Conservation (phyloP, 2,329 filamentous ascomycete species). For the Alternaria rosae region DNA sequence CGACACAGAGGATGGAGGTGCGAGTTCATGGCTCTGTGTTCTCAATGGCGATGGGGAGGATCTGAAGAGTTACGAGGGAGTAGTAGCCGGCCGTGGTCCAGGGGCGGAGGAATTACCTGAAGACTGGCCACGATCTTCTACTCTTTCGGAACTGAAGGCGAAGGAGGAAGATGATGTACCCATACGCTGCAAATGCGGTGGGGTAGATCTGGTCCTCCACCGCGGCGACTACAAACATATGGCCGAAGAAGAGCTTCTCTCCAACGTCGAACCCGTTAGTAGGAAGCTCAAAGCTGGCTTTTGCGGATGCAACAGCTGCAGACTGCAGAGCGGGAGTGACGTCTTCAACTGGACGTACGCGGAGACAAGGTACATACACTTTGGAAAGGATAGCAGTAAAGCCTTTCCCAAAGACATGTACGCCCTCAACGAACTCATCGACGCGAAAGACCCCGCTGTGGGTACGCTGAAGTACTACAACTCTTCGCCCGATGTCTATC, state of each 20-base stretch:
- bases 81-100: slow-evolving; percentile 12
- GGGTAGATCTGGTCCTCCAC: slow-evolving; percentile 54
- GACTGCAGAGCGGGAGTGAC: slow-evolving; percentile 53
- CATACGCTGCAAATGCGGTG: slow-evolving; percentile 57
- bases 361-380: slow-evolving; percentile 52
- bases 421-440: slow-evolving; percentile 49
- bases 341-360: slow-evolving; percentile 58
- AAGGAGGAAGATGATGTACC: slow-evolving; percentile 40
- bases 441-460: slow-evolving; percentile 46
- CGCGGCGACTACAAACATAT: slow-evolving; percentile 38
- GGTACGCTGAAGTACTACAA: slow-evolving; percentile 56
- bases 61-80: slow-evolving; percentile 25
- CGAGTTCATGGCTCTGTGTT: slow-evolving; percentile 56
- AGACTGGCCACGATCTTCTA: slow-evolving; percentile 38
- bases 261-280: slow-evolving; percentile 55
- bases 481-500: slow-evolving; percentile 55
- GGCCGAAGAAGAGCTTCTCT: slow-evolving; percentile 47
- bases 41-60: slow-evolving; percentile 44
- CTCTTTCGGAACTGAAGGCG: slow-evolving; percentile 14
- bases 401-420: slow-evolving; percentile 41
- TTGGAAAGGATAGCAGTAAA: slow-evolving; percentile 14
- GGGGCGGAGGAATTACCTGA: slow-evolving; percentile 32
- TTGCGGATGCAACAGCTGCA: slow-evolving; percentile 60
- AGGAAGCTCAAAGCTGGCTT: slow-evolving; percentile 52
- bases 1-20: slow-evolving; percentile 63